Evolutionary conservation across 306 rosid genomes (phyloP).

Genomic region (Rosa lucieae): DNA sequence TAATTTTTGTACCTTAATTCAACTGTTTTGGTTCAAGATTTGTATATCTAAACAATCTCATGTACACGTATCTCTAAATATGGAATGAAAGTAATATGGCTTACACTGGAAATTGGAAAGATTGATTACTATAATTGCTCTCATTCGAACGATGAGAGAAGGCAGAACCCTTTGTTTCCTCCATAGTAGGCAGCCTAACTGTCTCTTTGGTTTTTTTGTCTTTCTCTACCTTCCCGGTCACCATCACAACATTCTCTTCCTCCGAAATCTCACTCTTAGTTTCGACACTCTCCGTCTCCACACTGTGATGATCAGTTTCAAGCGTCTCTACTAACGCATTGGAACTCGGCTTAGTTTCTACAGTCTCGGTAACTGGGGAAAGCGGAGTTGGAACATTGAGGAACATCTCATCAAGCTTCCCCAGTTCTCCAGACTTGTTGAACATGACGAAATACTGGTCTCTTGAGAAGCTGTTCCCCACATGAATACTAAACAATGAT

Average conservation of each 20-base stretch:
- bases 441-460: constrained; percentile 22
- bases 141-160: constrained; percentile 28
- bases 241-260: constrained; percentile 2
- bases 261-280: not conserved
- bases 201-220: not conserved
- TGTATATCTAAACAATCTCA: too few relatives aligned
- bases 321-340: not conserved
- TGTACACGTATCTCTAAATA: not conserved
- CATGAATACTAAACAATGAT: constrained; percentile 63
- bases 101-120: constrained; percentile 70
- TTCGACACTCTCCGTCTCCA: constrained; percentile 7
- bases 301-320: not conserved
- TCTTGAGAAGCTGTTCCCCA: constrained; percentile 62
- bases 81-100: not conserved
- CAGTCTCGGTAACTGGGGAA: constrained; percentile 13
- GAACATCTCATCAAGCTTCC: constrained; percentile 26
- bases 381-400: constrained; percentile 5
- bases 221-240: not conserved
- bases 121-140: constrained; percentile 36
- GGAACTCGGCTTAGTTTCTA: not conserved
- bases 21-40: too few relatives aligned
- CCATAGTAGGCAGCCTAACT: not conserved
- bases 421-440: constrained; percentile 42
- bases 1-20: too few relatives aligned
- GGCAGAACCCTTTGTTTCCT: constrained; percentile 12